Evolutionary conservation across 148 eudicot species (phyloP), one percentile per base, ranked within the genome.

Genomic region (Camellia lanceoleosa): DNA sequence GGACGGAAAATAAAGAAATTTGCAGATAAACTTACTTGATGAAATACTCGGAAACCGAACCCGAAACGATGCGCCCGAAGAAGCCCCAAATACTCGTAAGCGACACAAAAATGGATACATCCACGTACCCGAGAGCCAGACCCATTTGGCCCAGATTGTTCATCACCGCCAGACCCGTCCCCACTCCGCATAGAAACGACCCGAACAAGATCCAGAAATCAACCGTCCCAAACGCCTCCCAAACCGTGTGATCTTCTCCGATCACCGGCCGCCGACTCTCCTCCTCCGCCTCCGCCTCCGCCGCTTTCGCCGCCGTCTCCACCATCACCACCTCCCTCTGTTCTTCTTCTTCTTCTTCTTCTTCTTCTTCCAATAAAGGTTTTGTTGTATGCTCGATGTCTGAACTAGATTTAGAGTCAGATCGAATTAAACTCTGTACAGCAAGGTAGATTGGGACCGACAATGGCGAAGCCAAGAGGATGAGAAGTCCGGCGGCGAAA

Each of bases 71-170:
- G 76, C 99, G 88, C 19, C 99, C 99, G 12, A 96, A 96, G 65
- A 96, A 96, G 41, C 99, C 99, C 85, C 85, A 88, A 5, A 96
- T 94, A 82, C 99, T 96, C 51, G 89, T 90, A 0, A 96, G 92
- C 1, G 99, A 96, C 23, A 96, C 97, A 61, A 96, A 96, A 6
- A 96, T 91, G 0, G 98, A 94, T 4, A 92, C 99, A 56, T 96
- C 99, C 7, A 82, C 69, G 74, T 94, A 96, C 60, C 99, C 99
- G 41, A 96, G 92, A 12, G 99, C 87, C 59, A 92, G 43, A 7
- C 98, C 99, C 97, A 96, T 96, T 75, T 96, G 99, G 12, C 97
- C 99, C 92, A 94, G 86, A 64, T 96, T 96, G 77, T 96, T 96
- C 90, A 88, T 91, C 83, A 96, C 98, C 49, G 91, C 86, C 84